A percentile compares a stretch with the other conserved stretches of the same genome.
Evolutionary conservation across 2,329 filamentous ascomycete genomes (phyloP).

Genomic region (Curvularia sp.): DNA sequence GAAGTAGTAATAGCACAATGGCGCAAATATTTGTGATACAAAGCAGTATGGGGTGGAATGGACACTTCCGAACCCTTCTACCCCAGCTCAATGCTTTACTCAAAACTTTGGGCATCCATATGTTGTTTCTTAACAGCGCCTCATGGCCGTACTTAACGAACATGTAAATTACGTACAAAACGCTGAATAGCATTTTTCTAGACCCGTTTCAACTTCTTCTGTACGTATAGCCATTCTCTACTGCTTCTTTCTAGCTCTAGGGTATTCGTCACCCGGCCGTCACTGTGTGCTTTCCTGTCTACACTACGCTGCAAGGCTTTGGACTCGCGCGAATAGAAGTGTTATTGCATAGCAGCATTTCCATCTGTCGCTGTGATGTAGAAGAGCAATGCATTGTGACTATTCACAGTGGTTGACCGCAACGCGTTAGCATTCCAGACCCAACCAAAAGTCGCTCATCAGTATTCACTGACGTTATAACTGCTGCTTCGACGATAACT

Average conservation of each 20-base stretch:
- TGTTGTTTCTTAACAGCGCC: too few species aligned
- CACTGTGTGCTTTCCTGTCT: not conserved
- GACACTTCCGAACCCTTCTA: too few species aligned
- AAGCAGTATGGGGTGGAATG: too few species aligned
- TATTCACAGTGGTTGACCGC: not conserved
- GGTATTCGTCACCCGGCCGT: not conserved
- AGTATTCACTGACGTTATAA: not conserved
- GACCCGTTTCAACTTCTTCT: too few species aligned
- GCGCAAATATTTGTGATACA: too few species aligned
- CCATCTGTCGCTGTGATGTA: not conserved
- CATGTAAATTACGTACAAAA: too few species aligned
- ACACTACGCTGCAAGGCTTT: not conserved
- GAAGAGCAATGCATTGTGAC: not conserved
- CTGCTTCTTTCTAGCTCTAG: not conserved
- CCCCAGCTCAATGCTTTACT: too few species aligned
- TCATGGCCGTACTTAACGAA: too few species aligned
- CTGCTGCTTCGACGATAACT: not conserved
- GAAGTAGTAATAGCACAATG: too few species aligned
- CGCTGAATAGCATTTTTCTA: too few species aligned
- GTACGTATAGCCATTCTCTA: too few species aligned
- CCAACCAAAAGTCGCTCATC: not conserved
- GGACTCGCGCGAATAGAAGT: not conserved
- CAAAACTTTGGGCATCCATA: too few species aligned
- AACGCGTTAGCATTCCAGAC: not conserved
- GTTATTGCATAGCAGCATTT: not conserved